phyloP scores from a whole-genome alignment of 495 filamentous ascomycete genomes.

The Aspergillus conjunctus region DNA sequence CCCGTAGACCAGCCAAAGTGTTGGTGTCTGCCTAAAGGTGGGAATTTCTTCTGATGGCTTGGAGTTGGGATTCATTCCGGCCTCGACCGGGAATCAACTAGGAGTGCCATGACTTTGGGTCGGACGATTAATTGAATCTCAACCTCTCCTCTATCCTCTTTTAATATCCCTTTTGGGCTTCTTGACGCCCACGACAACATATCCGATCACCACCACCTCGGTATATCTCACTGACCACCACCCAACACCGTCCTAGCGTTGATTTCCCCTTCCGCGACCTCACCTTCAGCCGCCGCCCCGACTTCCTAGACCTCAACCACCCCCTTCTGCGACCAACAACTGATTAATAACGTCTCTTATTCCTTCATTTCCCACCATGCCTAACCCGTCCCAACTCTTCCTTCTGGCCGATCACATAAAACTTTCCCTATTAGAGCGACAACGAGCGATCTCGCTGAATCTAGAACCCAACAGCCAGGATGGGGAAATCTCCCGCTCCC shows the following conservation, averaged over 20 bases:
- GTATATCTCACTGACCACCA: constrained; percentile 7
- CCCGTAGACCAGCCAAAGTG: neutral
- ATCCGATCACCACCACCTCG: neutral
- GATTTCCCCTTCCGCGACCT: constrained; percentile 13
- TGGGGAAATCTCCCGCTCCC: constrained; percentile 83
- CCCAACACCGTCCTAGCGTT: constrained; percentile 15
- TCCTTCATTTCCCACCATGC: constrained; percentile 44
- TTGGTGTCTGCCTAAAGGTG: neutral
- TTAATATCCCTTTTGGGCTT: neutral
- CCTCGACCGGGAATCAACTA: neutral
- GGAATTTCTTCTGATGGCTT: neutral
- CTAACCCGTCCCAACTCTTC: constrained; percentile 57
- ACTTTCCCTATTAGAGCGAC: constrained; percentile 71
- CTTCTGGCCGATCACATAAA: constrained; percentile 59
- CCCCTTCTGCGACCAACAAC: constrained; percentile 2
- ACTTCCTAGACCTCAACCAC: constrained; percentile 2
- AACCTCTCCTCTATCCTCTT: neutral
- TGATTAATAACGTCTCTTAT: constrained; percentile 7
- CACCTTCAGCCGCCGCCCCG: constrained; percentile 1
- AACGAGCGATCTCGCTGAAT: constrained; percentile 85
- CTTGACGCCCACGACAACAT: neutral
- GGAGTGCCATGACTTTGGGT: neutral
- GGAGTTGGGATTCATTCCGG: neutral
- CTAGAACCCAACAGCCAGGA: constrained; percentile 84
- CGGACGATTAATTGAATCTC: constrained; percentile 5